phyloP scores from a whole-genome alignment of 768 basidiomycete species.

The Pleurotus tuoliensis region DNA sequence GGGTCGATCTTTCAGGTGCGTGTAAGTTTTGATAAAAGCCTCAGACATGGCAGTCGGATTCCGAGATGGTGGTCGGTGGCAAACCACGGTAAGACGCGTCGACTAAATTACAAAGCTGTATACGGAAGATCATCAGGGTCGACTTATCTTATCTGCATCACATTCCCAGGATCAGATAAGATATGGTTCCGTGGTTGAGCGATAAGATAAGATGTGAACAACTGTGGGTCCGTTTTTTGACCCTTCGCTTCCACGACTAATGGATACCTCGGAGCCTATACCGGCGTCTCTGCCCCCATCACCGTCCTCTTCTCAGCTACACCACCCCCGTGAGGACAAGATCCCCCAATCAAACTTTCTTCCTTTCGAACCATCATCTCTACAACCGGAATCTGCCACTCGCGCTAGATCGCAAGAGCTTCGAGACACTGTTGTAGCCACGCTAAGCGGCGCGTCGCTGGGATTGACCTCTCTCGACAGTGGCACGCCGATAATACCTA shows the following conservation, averaged over 20 bases:
- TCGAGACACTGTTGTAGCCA: too few relatives aligned
- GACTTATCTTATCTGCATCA: background rate
- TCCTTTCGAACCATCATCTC: background rate
- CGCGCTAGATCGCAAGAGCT: too few relatives aligned
- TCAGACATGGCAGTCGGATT: conserved; percentile 40
- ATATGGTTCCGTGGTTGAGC: background rate
- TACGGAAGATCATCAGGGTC: background rate
- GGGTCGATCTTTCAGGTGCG: conserved; percentile 66
- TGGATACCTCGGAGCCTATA: conserved; percentile 4
- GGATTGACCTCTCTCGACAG: too few relatives aligned
- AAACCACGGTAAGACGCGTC: background rate
- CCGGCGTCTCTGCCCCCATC: background rate
- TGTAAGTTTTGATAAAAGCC: conserved; percentile 60
- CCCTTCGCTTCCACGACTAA: background rate
- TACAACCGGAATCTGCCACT: background rate
- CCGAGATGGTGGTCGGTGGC: background rate
- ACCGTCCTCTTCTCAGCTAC: background rate
- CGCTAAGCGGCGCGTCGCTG: too few relatives aligned
- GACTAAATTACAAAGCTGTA: too few relatives aligned
- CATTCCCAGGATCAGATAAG: background rate
- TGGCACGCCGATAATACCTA: background rate
- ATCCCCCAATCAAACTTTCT: background rate
- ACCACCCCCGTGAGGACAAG: background rate
- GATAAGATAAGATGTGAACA: background rate
- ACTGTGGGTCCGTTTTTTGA: background rate